A percentile compares a stretch with the other conserved stretches of the same genome.
Conservation (phyloP, 139 green algal genomes). For the Auxenochlorella protothecoides region DNA sequence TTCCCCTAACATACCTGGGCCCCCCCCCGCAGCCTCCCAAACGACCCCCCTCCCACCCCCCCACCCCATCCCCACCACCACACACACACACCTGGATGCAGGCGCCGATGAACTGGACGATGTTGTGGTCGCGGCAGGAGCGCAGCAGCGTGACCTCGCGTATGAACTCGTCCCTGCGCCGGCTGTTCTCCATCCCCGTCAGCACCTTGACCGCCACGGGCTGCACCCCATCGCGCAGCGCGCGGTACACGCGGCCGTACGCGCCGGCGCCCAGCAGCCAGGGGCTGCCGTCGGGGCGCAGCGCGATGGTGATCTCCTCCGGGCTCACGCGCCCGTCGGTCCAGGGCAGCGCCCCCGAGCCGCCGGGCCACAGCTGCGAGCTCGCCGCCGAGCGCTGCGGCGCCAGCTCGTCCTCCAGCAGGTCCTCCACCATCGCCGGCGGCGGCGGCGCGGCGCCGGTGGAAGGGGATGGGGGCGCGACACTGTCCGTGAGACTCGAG, state of each 20-base stretch:
- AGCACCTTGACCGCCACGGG: slow-evolving; percentile 30
- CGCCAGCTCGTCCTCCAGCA: not conserved
- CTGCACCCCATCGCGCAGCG: slow-evolving; percentile 14
- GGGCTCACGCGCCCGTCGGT: slow-evolving; percentile 12
- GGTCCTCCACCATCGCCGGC: too few relatives aligned
- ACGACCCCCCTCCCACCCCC: not conserved
- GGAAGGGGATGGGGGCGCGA: not conserved
- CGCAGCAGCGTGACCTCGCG: slow-evolving; percentile 16
- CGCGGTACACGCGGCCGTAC: slow-evolving; percentile 24
- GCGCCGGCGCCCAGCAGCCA: slow-evolving; percentile 27
- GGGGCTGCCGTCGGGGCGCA: slow-evolving; percentile 5
- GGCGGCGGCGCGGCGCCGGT: too few relatives aligned
- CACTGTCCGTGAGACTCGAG: too few relatives aligned
- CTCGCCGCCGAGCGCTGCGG: not conserved
- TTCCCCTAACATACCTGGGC: too few relatives aligned
- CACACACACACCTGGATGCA: slow-evolving; percentile 1
- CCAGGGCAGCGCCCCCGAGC: not conserved
- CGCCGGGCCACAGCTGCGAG: not conserved
- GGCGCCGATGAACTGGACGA: slow-evolving; percentile 31
- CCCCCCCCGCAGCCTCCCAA: not conserved
- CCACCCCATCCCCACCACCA: too few relatives aligned
- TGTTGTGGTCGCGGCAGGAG: slow-evolving; percentile 16
- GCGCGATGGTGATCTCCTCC: slow-evolving; percentile 13
- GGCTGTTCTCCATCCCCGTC: not conserved
- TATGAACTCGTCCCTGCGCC: slow-evolving; percentile 2